These are phyloP conservation scores for Penicillium sp. DNA, from an alignment of 2,329 filamentous ascomycete species.

Conservation along the genomic window DNA sequence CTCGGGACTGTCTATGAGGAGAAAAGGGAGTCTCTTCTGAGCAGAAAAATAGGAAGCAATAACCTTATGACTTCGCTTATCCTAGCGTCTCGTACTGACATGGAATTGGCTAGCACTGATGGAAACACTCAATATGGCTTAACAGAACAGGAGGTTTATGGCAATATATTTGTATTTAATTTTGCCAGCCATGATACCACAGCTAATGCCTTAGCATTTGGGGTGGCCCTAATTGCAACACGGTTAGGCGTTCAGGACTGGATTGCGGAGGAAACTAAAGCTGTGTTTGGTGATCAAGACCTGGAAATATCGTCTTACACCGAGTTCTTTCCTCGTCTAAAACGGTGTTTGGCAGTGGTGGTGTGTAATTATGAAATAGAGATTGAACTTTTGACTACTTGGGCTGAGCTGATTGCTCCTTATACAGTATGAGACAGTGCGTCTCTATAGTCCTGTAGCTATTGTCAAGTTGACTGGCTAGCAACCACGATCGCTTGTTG, in stretches of 20 bases:
- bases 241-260: not conserved
- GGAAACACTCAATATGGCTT: not conserved
- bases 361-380: not conserved
- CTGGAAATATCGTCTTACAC: not conserved
- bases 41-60: not conserved
- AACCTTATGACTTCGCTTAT: not conserved
- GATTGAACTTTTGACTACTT: not conserved
- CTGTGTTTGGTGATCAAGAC: not conserved
- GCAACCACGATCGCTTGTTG: not conserved
- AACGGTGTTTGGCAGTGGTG: not conserved
- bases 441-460: not conserved
- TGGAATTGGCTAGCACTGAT: not conserved
- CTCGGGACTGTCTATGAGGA: not conserved
- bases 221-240: not conserved
- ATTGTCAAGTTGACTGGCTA: not conserved
- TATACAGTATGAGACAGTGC: not conserved
- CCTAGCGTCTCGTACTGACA: not conserved
- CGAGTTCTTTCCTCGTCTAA: not conserved
- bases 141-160: not conserved
- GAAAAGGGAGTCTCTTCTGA: not conserved
- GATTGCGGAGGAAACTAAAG: not conserved
- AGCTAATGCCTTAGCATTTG: not conserved
- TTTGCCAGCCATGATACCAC: not conserved
- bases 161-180: not conserved
- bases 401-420: not conserved